These are phyloP conservation scores for Naegleria gruberi DNA, from an alignment of 208 protist genomes.

Conservation along the genomic window DNA sequence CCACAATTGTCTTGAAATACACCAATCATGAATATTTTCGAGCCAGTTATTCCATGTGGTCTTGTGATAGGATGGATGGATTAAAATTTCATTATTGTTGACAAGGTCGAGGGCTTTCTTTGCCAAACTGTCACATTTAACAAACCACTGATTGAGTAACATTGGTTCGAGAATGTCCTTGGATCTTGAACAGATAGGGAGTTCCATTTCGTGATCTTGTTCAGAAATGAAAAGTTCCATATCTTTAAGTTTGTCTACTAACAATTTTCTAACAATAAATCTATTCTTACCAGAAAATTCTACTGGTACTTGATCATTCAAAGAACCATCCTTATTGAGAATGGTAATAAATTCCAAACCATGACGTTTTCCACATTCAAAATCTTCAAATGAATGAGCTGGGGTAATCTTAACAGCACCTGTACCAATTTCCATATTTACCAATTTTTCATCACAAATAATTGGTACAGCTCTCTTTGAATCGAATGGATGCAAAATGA, in stretches of 20 bases:
- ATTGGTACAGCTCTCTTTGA: conserved; percentile 90
- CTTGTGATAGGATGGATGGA: conserved; percentile 81
- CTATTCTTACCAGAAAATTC: conserved; percentile 87
- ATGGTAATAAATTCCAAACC: conserved; percentile 86
- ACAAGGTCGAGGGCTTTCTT: conserved; percentile 64
- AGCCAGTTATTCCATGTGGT: conserved; percentile 82
- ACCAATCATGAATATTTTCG: conserved; percentile 90
- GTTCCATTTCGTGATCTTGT: conserved; percentile 81
- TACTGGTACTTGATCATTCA: conserved; percentile 69
- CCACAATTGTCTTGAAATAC: conserved; percentile 43
- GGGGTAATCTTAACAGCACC: conserved; percentile 97
- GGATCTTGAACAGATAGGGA: conserved; percentile 92
- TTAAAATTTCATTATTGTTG: conserved; percentile 74
- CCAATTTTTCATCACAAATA: conserved; percentile 85
- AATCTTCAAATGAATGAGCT: conserved; percentile 99
- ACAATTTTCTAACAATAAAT: conserved; percentile 82
- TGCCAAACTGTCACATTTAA: conserved; percentile 82
- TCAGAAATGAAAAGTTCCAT: conserved; percentile 76
- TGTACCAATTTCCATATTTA: conserved; percentile 96
- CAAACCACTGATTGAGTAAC: conserved; percentile 99
- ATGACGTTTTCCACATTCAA: conserved; percentile 90
- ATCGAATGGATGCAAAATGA: conserved; percentile 89
- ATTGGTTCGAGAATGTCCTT: conserved; percentile 98
- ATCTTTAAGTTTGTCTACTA: conserved; percentile 76
- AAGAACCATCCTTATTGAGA: conserved; percentile 86